phyloP scores from a whole-genome alignment of 495 filamentous ascomycete species.

The Evansstolkia leycettana region DNA sequence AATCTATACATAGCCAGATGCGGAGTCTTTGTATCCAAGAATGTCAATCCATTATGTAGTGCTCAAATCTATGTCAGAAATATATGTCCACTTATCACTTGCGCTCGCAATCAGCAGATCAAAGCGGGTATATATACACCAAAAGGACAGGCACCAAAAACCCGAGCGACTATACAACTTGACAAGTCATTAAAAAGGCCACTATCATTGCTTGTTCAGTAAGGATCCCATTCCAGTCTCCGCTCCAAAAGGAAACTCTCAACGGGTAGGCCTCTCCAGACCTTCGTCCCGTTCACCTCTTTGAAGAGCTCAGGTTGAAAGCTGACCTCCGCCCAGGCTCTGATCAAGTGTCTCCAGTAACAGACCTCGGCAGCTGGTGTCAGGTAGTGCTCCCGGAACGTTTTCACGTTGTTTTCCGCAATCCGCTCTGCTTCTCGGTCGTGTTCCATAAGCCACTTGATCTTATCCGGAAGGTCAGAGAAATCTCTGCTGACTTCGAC shows the following conservation, averaged over 20 bases:
- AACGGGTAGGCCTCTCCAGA: conserved; percentile 10
- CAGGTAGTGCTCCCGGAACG: conserved; percentile 33
- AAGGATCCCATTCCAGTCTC: conserved; percentile 8
- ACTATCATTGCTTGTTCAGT: conserved; percentile 1
- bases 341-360: conserved; percentile 33
- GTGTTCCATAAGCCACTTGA: conserved; percentile 23
- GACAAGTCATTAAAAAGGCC: no score
- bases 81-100: no score
- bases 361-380: conserved; percentile 36
- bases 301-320: conserved; percentile 13
- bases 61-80: no score
- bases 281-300: conserved; percentile 6
- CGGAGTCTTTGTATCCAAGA: no score
- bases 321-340: conserved; percentile 19
- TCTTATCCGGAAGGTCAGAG: conserved; percentile 29
- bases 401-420: conserved; percentile 27
- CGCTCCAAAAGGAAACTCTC: conserved; percentile 9
- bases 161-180: no score
- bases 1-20: no score
- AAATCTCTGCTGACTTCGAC: conserved; percentile 35
- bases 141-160: no score
- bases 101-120: no score
- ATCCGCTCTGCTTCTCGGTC: conserved; percentile 27
- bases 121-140: no score
- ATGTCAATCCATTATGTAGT: no score